These are phyloP conservation scores for Gloeophyllum trabeum DNA, from an alignment of 768 basidiomycete species.

Conservation along the genomic window DNA sequence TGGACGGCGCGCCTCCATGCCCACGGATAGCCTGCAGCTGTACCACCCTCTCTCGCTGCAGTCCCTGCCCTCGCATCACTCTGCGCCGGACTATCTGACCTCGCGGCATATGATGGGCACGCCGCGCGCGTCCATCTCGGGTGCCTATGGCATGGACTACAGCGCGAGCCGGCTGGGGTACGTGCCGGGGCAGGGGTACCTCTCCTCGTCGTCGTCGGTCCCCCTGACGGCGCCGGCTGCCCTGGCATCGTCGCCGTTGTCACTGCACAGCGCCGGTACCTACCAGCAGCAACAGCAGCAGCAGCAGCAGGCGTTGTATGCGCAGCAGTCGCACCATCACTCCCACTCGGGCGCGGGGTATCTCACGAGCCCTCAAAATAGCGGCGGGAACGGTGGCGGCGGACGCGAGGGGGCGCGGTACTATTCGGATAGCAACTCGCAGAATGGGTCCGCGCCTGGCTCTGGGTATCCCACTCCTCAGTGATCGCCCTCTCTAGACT, in stretches of 20 bases:
- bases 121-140: conserved; percentile 10
- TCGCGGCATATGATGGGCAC: conserved; percentile 36
- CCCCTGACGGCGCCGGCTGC: neutral
- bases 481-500: neutral
- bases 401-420: no score
- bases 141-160: neutral
- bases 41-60: conserved; percentile 76
- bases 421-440: neutral
- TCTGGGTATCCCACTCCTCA: neutral
- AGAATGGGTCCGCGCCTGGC: neutral
- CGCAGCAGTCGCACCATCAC: neutral
- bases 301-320: conserved; percentile 1
- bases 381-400: neutral
- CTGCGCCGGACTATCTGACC: conserved; percentile 26
- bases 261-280: neutral
- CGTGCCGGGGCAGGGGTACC: neutral
- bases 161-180: neutral
- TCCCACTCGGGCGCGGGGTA: neutral
- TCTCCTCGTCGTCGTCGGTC: neutral
- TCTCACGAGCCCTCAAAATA: neutral
- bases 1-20: conserved; percentile 51
- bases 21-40: conserved; percentile 60
- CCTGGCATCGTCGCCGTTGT: neutral
- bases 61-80: conserved; percentile 20
- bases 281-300: no score